phyloP scores from a whole-genome alignment of 2,329 filamentous ascomycete genomes.

The Thielaviopsis euricoi region DNA sequence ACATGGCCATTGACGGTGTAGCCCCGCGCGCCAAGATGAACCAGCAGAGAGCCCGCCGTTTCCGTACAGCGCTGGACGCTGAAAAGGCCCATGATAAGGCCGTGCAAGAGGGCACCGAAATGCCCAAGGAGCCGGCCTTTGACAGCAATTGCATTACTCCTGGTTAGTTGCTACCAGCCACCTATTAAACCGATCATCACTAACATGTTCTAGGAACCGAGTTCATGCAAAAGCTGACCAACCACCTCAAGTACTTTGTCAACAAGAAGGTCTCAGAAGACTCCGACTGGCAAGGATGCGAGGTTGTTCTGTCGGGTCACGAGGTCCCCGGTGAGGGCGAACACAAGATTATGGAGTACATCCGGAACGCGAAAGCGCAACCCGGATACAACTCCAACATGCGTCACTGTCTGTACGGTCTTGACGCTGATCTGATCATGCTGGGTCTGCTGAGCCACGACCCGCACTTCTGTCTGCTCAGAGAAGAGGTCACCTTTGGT shows the following conservation, averaged over 20 bases:
- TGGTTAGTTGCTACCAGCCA: conserved; percentile 27
- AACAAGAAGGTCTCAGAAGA: conserved; percentile 98
- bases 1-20: conserved; percentile 98
- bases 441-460: conserved; percentile 91
- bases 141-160: conserved; percentile 99
- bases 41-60: conserved; percentile 88
- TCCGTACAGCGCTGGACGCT: conserved; percentile 81
- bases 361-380: conserved; percentile 91
- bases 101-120: conserved; percentile 69
- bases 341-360: conserved; percentile 99
- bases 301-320: conserved; percentile 90
- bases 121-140: conserved; percentile 90
- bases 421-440: conserved; percentile 98
- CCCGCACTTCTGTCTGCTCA: conserved; percentile 90
- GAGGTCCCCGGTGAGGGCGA: conserved; percentile 97
- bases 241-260: conserved; percentile 94
- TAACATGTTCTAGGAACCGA: conserved; percentile 42
- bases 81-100: conserved; percentile 88
- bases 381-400: conserved; percentile 83
- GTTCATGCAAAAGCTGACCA: conserved; percentile 93
- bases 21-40: conserved; percentile 99
- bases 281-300: conserved; percentile 90
- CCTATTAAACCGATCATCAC: background rate
- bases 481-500: conserved; percentile 96
- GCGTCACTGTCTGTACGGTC: conserved; percentile 89